A percentile compares a stretch with the other conserved stretches of the same genome.
phyloP scores from a whole-genome alignment of 345 rosid species.

The Geranium brycei region DNA sequence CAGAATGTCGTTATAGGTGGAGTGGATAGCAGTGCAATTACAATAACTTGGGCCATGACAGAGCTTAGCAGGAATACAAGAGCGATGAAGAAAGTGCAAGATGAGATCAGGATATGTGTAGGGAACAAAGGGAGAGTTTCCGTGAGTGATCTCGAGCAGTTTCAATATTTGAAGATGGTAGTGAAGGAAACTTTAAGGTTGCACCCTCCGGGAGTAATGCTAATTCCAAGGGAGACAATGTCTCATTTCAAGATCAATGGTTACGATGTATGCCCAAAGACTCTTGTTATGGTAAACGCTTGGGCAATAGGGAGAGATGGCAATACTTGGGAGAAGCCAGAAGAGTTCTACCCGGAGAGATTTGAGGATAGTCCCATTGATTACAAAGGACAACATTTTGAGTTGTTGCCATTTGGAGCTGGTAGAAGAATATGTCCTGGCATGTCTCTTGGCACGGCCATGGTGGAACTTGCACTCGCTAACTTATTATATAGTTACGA shows the following conservation, averaged over 20 bases:
- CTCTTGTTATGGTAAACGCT: conserved; percentile 17
- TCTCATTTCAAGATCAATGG: conserved; percentile 21
- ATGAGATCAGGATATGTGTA: conserved; percentile 29
- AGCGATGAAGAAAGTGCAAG: conserved; percentile 49
- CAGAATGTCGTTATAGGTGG: conserved; percentile 46
- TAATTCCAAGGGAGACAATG: conserved; percentile 31
- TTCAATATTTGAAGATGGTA: conserved; percentile 26
- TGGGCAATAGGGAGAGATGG: too few species aligned
- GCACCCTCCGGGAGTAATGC: conserved; percentile 39
- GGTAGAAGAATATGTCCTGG: too few species aligned
- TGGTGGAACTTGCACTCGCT: too few species aligned
- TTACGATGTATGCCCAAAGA: conserved; percentile 27
- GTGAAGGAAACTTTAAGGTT: conserved; percentile 43
- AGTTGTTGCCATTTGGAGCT: too few species aligned
- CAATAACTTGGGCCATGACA: conserved; percentile 51
- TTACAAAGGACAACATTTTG: too few species aligned
- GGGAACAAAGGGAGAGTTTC: conserved; percentile 24
- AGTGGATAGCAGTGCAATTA: conserved; percentile 32
- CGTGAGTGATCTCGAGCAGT: conserved; percentile 21
- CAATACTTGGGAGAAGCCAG: too few species aligned
- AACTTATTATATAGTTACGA: too few species aligned
- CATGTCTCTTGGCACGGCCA: too few species aligned
- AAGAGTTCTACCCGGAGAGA: too few species aligned
- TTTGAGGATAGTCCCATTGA: too few species aligned
- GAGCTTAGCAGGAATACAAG: conserved; percentile 33